Percentiles rank a stretch among this genome's conserved stretches.
These are phyloP conservation scores for Lactarius deliciosus DNA, from an alignment of 768 basidiomycete species.

Conservation along the genomic window DNA sequence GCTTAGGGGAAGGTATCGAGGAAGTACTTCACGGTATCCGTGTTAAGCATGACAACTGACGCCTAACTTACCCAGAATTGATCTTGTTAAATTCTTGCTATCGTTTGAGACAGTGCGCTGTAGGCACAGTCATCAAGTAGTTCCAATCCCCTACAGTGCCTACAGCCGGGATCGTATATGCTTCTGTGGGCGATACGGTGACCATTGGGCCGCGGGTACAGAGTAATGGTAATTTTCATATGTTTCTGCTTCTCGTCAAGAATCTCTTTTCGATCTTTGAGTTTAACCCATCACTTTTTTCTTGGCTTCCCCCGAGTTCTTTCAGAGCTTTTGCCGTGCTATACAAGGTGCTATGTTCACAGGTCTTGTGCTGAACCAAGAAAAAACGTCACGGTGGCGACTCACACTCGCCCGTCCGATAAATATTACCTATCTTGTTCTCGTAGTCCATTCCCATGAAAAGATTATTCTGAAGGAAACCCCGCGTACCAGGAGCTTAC, in stretches of 20 bases:
- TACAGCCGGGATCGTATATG: neutral
- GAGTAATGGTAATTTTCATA: no score
- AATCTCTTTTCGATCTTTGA: no score
- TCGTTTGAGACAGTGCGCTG: no score
- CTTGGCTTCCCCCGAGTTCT: neutral
- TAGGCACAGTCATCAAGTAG: neutral
- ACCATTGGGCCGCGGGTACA: no score
- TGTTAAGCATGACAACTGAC: conserved; percentile 36
- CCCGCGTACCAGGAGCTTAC: neutral
- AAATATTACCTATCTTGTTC: neutral
- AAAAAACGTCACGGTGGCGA: neutral
- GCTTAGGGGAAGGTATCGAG: conserved; percentile 34
- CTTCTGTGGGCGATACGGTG: neutral
- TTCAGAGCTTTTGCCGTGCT: neutral
- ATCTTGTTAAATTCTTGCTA: neutral
- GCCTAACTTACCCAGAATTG: neutral
- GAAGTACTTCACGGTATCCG: conserved; percentile 34
- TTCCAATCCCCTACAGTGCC: neutral
- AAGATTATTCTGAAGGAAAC: neutral
- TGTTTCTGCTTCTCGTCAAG: no score
- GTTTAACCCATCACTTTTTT: no score
- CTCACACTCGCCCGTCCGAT: neutral
- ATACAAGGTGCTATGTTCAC: no score
- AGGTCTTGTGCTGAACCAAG: neutral
- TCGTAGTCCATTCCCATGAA: neutral